phyloP scores from a whole-genome alignment of 805 yeast species.

The Lipomyces anomalus region DNA sequence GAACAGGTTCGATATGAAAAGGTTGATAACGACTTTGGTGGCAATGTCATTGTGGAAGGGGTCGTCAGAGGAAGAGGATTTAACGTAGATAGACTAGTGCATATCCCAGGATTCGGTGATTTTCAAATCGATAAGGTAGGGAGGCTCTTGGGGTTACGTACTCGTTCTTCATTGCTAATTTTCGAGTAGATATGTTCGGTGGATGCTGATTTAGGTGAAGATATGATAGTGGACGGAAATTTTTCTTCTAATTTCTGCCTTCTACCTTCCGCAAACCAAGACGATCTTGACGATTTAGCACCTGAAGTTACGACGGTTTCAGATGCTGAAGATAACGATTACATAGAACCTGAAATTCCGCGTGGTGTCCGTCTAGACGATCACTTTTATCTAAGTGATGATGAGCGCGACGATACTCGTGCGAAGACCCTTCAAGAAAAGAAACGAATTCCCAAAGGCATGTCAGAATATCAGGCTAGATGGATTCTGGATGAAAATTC shows the following conservation, averaged over 20 bases:
- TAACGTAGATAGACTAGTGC: slow-evolving; percentile 69
- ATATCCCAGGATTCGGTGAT: slow-evolving; percentile 87
- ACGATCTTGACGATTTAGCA: slow-evolving; percentile 29
- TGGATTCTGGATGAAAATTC: slow-evolving; percentile 52
- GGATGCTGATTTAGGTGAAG: slow-evolving; percentile 32
- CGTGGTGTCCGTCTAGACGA: slow-evolving; percentile 55
- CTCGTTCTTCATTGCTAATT: too few species aligned
- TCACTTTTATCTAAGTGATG: slow-evolving; percentile 41
- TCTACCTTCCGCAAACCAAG: slow-evolving; percentile 30
- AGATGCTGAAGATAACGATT: slow-evolving; percentile 30
- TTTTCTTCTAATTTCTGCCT: slow-evolving; percentile 14
- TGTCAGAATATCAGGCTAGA: slow-evolving; percentile 69
- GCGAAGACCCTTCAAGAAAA: slow-evolving; percentile 27
- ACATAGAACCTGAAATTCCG: slow-evolving; percentile 27
- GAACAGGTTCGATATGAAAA: slow-evolving; percentile 49
- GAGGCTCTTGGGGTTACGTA: too few species aligned
- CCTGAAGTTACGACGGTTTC: too few species aligned
- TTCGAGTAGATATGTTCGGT: slow-evolving; percentile 51
- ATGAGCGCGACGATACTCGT: slow-evolving; percentile 30
- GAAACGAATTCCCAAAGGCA: slow-evolving; percentile 56
- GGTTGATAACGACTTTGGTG: slow-evolving; percentile 27
- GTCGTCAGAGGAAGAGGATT: slow-evolving; percentile 72
- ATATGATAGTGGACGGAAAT: slow-evolving; percentile 32
- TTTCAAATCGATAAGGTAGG: slow-evolving; percentile 52
- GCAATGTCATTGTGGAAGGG: slow-evolving; percentile 54